These are phyloP conservation scores for Dispira simplex DNA, from an alignment of 192 early-diverging fungal genomes.

Conservation along the genomic window DNA sequence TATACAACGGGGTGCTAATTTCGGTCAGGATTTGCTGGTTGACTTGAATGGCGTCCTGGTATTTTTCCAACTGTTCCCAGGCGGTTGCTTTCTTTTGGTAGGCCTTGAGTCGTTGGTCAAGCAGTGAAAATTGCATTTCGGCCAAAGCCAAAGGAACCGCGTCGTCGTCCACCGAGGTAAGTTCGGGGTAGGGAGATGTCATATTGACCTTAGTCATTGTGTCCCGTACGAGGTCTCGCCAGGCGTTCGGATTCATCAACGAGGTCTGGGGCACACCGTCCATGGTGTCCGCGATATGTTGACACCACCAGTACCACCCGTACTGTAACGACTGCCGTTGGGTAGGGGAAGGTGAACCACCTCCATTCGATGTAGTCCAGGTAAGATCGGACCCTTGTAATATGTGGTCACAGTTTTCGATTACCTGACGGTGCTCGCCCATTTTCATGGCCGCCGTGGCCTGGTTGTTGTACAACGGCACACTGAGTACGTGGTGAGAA, in stretches of 20 bases:
- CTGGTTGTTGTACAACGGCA: conserved; percentile 70
- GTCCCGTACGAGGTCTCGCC: background rate
- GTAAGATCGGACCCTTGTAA: conserved; percentile 12
- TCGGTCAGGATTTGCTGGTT: conserved; percentile 31
- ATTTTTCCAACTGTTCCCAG: conserved; percentile 71
- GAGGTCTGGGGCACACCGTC: background rate
- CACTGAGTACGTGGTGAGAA: conserved; percentile 35
- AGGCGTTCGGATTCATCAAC: background rate
- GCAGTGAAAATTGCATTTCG: background rate
- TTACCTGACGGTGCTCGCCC: conserved; percentile 57
- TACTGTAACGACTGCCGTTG: background rate
- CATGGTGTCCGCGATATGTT: conserved; percentile 5
- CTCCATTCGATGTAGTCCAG: conserved; percentile 14
- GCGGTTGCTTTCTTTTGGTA: conserved; percentile 63
- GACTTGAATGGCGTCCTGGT: conserved; percentile 43
- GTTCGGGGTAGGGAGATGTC: background rate
- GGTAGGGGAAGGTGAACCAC: conserved; percentile 14
- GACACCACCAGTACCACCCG: conserved; percentile 13
- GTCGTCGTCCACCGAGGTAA: background rate
- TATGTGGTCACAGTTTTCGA: conserved; percentile 47
- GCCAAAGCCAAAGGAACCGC: background rate
- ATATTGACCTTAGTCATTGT: background rate
- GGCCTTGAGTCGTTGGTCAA: conserved; percentile 55
- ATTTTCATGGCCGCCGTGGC: conserved; percentile 67
- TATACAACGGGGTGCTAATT: conserved; percentile 18